Evolutionary conservation across 1,139 yeast genomes (phyloP).

Genomic region (Pichia sp.): DNA sequence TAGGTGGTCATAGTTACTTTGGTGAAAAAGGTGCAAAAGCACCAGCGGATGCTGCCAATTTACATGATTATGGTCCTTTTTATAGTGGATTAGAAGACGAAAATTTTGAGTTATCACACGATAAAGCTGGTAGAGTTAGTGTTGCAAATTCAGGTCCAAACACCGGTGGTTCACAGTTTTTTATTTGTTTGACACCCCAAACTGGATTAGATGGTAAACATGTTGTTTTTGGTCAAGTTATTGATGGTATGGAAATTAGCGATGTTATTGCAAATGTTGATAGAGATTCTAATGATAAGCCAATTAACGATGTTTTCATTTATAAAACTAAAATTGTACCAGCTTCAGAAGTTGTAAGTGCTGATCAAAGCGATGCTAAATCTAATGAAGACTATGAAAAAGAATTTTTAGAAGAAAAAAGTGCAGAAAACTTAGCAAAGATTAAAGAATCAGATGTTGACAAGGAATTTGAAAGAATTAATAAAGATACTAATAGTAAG

Average conservation of each 20-base stretch:
- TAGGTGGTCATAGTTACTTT: conserved; percentile 71
- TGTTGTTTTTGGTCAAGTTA: conserved; percentile 77
- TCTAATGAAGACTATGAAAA: neutral
- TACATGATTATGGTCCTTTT: conserved; percentile 4
- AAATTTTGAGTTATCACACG: conserved; percentile 58
- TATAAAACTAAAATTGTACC: neutral
- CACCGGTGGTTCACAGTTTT: conserved; percentile 75
- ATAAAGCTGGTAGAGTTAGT: conserved; percentile 60
- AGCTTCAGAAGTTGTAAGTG: neutral
- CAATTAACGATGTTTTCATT: conserved; percentile 39
- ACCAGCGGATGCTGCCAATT: conserved; percentile 4
- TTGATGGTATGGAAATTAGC: conserved; percentile 59
- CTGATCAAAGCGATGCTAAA: neutral
- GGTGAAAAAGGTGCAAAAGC: conserved; percentile 47
- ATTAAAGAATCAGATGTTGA: neutral
- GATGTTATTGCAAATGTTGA: conserved; percentile 47
- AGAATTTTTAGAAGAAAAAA: neutral
- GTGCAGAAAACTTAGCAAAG: neutral
- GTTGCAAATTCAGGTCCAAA: conserved; percentile 81
- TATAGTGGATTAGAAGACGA: conserved; percentile 40
- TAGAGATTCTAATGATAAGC: conserved; percentile 45
- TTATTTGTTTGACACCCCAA: conserved; percentile 47
- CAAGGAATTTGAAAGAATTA: neutral
- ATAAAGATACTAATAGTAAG: neutral
- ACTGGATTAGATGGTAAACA: conserved; percentile 62